Conservation (phyloP, 169 alveolate species). For the Toxoplasma gondii region DNA sequence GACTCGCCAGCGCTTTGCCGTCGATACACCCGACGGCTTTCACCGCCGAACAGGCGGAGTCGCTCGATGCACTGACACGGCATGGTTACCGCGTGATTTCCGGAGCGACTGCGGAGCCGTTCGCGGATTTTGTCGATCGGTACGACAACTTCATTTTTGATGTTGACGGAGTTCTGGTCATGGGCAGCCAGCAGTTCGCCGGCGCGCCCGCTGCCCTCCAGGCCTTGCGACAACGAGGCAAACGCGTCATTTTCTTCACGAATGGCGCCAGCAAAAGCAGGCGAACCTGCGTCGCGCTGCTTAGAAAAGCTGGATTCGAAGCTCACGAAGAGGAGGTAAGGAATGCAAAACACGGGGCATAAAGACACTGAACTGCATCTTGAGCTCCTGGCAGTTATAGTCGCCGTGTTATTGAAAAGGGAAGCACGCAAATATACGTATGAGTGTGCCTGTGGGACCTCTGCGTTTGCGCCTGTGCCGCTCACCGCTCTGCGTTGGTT, state of each 20-base stretch:
- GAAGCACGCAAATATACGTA: too few relatives aligned
- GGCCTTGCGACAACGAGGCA: neutral
- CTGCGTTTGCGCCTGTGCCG: too few relatives aligned
- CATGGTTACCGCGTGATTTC: neutral
- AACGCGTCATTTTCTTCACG: constrained; percentile 21
- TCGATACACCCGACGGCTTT: neutral
- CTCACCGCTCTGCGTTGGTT: too few relatives aligned
- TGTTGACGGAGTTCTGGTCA: constrained; percentile 45
- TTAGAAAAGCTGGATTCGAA: constrained; percentile 22
- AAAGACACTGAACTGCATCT: neutral
- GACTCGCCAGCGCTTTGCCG: neutral
- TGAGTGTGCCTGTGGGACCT: too few relatives aligned
- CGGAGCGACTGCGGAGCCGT: neutral
- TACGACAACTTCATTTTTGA: constrained; percentile 32
- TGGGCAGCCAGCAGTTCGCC: constrained; percentile 1
- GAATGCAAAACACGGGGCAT: neutral
- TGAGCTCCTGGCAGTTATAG: too few relatives aligned
- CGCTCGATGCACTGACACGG: neutral
- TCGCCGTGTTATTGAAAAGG: too few relatives aligned
- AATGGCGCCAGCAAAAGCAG: constrained; percentile 43
- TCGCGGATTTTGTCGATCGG: neutral
- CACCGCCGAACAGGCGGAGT: neutral
- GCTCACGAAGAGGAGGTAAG: constrained; percentile 31
- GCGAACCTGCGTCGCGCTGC: neutral
- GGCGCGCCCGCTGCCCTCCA: constrained; percentile 11